These are phyloP conservation scores for Retiboletus fuscus DNA, from an alignment of 1,284 basidiomycete genomes.

Conservation along the genomic window DNA sequence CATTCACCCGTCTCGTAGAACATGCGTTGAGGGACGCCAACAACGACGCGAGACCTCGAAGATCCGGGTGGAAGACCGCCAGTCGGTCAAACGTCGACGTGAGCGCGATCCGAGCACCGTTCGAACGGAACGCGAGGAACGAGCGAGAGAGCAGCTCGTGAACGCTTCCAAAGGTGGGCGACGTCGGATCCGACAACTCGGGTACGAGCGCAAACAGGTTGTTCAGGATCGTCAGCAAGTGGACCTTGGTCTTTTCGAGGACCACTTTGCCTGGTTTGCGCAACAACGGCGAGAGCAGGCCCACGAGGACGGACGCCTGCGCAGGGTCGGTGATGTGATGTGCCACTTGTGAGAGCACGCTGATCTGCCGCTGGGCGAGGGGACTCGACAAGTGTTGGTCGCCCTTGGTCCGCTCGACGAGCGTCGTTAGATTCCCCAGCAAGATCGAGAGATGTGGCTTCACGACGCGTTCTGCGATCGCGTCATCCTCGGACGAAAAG, in stretches of 20 bases:
- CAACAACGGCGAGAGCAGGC: slow-evolving; percentile 85
- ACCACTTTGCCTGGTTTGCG: slow-evolving; percentile 82
- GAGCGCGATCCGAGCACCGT: slow-evolving; percentile 76
- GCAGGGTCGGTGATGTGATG: slow-evolving; percentile 76
- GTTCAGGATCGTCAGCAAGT: slow-evolving; percentile 84
- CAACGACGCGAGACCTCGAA: slow-evolving; percentile 65
- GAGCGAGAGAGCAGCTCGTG: slow-evolving; percentile 79
- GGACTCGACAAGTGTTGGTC: slow-evolving; percentile 73
- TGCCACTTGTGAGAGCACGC: slow-evolving; percentile 84
- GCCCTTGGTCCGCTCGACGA: slow-evolving; percentile 75
- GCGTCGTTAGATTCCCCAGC: slow-evolving; percentile 77
- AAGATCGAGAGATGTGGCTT: slow-evolving; percentile 83
- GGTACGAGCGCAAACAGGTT: slow-evolving; percentile 81
- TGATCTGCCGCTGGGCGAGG: slow-evolving; percentile 85
- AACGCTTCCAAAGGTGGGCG: slow-evolving; percentile 65
- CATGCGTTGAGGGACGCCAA: slow-evolving; percentile 87
- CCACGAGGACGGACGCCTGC: slow-evolving; percentile 83
- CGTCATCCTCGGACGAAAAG: slow-evolving; percentile 64
- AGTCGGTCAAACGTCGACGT: slow-evolving; percentile 74
- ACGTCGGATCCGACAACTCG: slow-evolving; percentile 67
- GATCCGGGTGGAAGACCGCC: slow-evolving; percentile 61
- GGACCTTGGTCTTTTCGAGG: slow-evolving; percentile 88
- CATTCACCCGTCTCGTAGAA: slow-evolving; percentile 85
- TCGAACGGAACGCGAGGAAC: slow-evolving; percentile 80
- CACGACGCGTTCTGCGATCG: slow-evolving; percentile 69